phyloP scores from a whole-genome alignment of 129 eudicot genomes.

The Cynara cardunculus region DNA sequence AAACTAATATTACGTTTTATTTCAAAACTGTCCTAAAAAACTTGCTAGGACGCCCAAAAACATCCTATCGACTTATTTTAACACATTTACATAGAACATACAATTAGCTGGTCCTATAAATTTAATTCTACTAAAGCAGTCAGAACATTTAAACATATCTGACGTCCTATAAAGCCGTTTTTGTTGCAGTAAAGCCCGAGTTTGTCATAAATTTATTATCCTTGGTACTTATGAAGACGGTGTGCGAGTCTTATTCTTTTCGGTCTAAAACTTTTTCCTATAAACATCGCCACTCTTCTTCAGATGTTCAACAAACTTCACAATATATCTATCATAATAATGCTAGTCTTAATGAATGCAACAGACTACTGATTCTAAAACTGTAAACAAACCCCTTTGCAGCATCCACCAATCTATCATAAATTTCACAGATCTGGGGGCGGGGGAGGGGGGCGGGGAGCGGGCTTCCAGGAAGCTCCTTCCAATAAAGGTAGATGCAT shows the following conservation, averaged over 20 bases:
- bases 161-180: not conserved
- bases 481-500: slow-evolving; percentile 35
- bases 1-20: not conserved
- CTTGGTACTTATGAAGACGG: not conserved
- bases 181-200: not conserved
- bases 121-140: not conserved
- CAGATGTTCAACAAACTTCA: not conserved
- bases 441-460: not conserved
- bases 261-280: not conserved
- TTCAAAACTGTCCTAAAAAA: not conserved
- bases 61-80: not conserved
- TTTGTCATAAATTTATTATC: not conserved
- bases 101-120: not conserved
- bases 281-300: not conserved
- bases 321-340: not conserved
- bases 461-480: slow-evolving; percentile 19
- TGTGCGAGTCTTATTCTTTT: not conserved
- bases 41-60: not conserved
- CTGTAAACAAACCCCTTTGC: not conserved
- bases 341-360: not conserved
- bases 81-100: not conserved
- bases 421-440: not conserved
- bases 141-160: not conserved
- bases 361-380: not conserved
- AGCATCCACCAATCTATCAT: not conserved